Conservation (phyloP, 176 grass and related monocot genomes). For the Saccharum officinarum region DNA sequence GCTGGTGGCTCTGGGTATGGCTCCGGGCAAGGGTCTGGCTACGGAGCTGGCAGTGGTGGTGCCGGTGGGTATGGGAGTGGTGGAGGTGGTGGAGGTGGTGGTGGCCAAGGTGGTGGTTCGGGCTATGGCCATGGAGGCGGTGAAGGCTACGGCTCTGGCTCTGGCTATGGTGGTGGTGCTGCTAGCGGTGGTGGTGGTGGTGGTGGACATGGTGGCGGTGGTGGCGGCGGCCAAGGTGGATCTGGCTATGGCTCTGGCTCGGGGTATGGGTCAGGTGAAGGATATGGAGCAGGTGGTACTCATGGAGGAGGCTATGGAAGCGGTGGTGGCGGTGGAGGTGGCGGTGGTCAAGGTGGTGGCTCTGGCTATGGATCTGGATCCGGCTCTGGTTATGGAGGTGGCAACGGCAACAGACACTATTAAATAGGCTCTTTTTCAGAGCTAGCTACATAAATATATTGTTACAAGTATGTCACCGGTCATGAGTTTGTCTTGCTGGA, state of each 20-base stretch:
- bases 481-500: neutral
- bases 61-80: neutral
- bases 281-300: neutral
- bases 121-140: neutral
- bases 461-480: neutral
- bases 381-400: neutral
- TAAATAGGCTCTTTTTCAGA: neutral
- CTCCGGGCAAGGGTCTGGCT: conserved; percentile 24
- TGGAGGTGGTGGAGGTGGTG: neutral
- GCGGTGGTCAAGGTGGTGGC: neutral
- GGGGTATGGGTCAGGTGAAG: conserved; percentile 23
- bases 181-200: neutral
- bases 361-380: conserved; percentile 21
- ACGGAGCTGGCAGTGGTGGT: neutral
- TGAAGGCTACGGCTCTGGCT: neutral
- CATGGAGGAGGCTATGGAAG: conserved; percentile 16
- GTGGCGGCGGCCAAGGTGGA: neutral
- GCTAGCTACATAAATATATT: neutral
- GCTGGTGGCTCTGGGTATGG: neutral
- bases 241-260: conserved; percentile 6
- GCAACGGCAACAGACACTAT: neutral
- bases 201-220: neutral
- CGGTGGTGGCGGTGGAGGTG: neutral
- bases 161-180: neutral
- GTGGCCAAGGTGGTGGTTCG: neutral